Conservation (phyloP, 805 yeast genomes). For the Priceomyces castillae region DNA sequence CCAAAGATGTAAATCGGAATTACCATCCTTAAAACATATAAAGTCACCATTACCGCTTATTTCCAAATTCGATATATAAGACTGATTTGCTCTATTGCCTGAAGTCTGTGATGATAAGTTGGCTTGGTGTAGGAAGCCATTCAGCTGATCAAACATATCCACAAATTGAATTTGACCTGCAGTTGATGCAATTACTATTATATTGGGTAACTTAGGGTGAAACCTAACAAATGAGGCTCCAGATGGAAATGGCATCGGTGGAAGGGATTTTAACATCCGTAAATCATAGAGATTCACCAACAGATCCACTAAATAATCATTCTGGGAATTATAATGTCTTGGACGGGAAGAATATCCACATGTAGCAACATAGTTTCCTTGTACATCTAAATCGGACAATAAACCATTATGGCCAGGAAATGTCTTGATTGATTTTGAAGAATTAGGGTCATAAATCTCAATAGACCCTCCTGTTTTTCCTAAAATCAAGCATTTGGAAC, state of each 20-base stretch:
- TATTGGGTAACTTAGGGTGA: slow-evolving; percentile 83
- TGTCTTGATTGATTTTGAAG: slow-evolving; percentile 46
- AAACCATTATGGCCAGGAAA: slow-evolving; percentile 61
- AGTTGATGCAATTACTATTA: slow-evolving; percentile 68
- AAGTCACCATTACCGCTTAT: slow-evolving; percentile 74
- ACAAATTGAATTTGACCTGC: slow-evolving; percentile 83
- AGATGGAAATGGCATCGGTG: slow-evolving; percentile 85
- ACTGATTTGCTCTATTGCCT: slow-evolving; percentile 4
- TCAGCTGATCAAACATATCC: slow-evolving; percentile 78
- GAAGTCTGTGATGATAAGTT: slow-evolving; percentile 37
- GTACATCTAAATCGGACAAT: slow-evolving; percentile 61
- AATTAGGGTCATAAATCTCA: slow-evolving; percentile 60
- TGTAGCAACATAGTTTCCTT: slow-evolving; percentile 66
- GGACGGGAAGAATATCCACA: slow-evolving; percentile 76
- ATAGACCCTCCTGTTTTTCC: slow-evolving; percentile 60
- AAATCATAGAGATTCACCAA: slow-evolving; percentile 80
- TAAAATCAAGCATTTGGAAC: slow-evolving; percentile 50
- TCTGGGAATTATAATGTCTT: slow-evolving; percentile 42
- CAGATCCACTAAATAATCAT: slow-evolving; percentile 56
- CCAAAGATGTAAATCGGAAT: slow-evolving; percentile 68
- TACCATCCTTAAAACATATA: slow-evolving; percentile 64
- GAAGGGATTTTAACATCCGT: slow-evolving; percentile 61
- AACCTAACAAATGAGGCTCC: slow-evolving; percentile 83
- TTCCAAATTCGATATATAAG: slow-evolving; percentile 48
- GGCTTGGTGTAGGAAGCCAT: slow-evolving; percentile 63